Base-by-base conservation (phyloP, 306 rosid species). In the Inga oerstediana region DNA sequence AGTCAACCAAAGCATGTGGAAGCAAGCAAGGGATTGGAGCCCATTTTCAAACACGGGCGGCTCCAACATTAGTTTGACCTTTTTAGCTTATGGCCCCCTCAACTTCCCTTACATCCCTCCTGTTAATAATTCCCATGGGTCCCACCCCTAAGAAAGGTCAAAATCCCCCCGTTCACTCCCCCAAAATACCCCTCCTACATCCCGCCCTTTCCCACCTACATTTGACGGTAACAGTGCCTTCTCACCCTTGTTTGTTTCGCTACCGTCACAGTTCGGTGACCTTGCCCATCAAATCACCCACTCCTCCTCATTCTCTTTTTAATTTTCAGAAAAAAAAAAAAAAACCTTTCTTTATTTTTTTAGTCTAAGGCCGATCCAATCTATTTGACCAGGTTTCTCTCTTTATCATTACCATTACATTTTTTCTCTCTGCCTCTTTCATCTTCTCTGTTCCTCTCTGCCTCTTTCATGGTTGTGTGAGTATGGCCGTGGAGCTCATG, bases 401-500 rank as follows among this genome's bases (percentile, higher is more conserved):
- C 74, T 72, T 84, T 86, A 89, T 84, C 89, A 82, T 76, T 83
- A 30, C 66, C 65, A 7, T 76, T 72, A 69, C 37, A 0, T 44
- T 6, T 24, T 56, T 4, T 20, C 64, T 22, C 46, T 65, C 44
- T 12, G 14, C 13, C 8, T 41, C 30, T 19, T 30, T 64, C 69
- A 12, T 13, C 19, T 65, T 2, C 22, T 5, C 59, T 7, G 4
- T 8, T 39, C 24, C 39, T 34, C 51, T 41, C 30, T 3, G 52
- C 59, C 34, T 48, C 77, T 73, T 73, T n/a, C 62, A 82, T 83
- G 86, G 76, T 72, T 61, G 62, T 73, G 80, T 82, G 81, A 72
- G 84, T 3, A 92, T 92, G 96, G 96, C 96, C 14, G 90, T 92
- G 19, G 91, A 90, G 74, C 83, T 90, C 81, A 79, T 90, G 86